Evolutionary conservation across 495 filamentous ascomycete species (phyloP).

Genomic region (Aspergillus asperescens): DNA sequence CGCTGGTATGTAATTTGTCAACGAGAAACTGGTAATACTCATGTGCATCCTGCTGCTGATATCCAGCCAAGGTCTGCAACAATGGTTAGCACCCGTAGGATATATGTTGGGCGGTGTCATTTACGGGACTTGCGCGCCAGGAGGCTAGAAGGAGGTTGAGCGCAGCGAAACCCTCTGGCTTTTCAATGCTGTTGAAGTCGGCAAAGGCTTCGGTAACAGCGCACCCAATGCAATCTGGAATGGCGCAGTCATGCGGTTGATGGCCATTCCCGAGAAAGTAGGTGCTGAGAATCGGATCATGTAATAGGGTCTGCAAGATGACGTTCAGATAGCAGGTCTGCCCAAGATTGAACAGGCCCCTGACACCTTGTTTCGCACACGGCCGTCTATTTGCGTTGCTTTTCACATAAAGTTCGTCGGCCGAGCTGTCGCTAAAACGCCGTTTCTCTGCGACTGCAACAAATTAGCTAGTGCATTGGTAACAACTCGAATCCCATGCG

Average conservation of each 20-base stretch:
- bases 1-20: constrained; percentile 65
- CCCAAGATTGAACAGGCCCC: constrained; percentile 91
- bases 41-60: constrained; percentile 90
- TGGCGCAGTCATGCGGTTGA: constrained; percentile 59
- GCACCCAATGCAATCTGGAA: constrained; percentile 72
- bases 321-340: constrained; percentile 93
- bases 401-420: constrained; percentile 39
- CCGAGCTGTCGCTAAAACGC: constrained; percentile 26
- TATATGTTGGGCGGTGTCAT: neutral
- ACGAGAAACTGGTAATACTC: constrained; percentile 92
- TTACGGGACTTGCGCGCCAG: constrained; percentile 63
- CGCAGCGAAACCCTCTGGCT: constrained; percentile 76
- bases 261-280: constrained; percentile 87
- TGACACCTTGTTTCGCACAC: constrained; percentile 51
- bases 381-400: constrained; percentile 42
- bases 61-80: constrained; percentile 76
- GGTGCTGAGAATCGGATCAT: constrained; percentile 79
- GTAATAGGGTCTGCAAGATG: constrained; percentile 78
- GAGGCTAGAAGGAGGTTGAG: constrained; percentile 72
- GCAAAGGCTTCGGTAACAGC: constrained; percentile 88
- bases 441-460: constrained; percentile 24
- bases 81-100: neutral
- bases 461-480: neutral
- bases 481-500: constrained; percentile 1
- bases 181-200: constrained; percentile 78